Base-by-base conservation (phyloP, 805 yeast species). In the Yarrowia divulgata region DNA sequence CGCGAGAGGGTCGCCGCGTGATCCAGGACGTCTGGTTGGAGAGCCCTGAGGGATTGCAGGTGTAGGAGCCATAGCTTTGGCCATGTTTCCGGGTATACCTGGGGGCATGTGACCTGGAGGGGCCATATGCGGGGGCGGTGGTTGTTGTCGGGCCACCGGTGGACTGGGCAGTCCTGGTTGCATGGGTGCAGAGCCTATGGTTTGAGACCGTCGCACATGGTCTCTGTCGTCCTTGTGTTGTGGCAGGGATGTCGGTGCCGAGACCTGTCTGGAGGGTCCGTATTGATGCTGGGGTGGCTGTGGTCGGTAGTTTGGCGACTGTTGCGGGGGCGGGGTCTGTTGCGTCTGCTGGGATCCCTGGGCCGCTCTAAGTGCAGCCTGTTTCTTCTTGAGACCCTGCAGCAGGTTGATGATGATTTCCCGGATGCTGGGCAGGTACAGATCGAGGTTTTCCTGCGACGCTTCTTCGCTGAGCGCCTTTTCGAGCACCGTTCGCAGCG, bases 381-480 rank as follows among this genome's bases (percentile, higher is more conserved):
- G 97, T 75, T 94, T 94, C 13, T 84, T 83, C 77, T 94, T 94
- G 74, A 95, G 81, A 73, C 87, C 91, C 74, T 89, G 91, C 69
- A 95, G 82, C 66, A 95, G 79, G 9, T 87, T 87, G 18, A 92
- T 94, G 62, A 95, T 91, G 43, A 94, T 91, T 72, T 90, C 91
- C 43, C 97, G 85, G 34, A 95, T 92, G 69, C 85, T 85, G 0
- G 98, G 98, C 54, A 93, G 81, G 76, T 89, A 94, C 71, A 84
- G 78, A 72, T 93, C 97, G 69, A 93, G 81, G 50, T 90, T 89
- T 68, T 87, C 90, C 74, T 90, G 97, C 3, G 95, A 88, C 0
- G 97, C 96, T 12, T 88, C 86, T 73, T 90, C 92, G 69, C 97
- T 87, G 6, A 95, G 80, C 0, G 98, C 97, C 62, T 88, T 88